phyloP scores from a whole-genome alignment of 208 protist species.

The Leishmania tropica region DNA sequence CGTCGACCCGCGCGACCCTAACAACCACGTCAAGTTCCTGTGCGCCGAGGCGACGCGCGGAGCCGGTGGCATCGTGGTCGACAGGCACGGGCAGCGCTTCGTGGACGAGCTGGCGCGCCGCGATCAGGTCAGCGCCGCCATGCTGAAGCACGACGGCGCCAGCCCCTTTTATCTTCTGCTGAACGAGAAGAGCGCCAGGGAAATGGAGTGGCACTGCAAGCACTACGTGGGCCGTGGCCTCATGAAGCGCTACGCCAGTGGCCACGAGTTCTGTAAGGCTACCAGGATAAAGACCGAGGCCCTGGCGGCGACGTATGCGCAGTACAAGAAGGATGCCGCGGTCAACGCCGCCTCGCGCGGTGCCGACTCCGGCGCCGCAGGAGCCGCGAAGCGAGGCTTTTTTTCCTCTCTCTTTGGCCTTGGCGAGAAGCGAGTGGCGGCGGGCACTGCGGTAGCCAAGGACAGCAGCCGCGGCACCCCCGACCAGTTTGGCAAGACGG shows the following conservation, averaged over 20 bases:
- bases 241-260: constrained; percentile 57
- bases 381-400: constrained; percentile 24
- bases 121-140: constrained; percentile 85
- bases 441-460: background rate
- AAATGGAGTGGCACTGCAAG: constrained; percentile 79
- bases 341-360: constrained; percentile 27
- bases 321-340: constrained; percentile 53
- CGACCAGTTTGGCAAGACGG: constrained; percentile 86
- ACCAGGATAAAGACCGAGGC: constrained; percentile 33
- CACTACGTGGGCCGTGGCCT: constrained; percentile 83
- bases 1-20: constrained; percentile 87
- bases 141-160: constrained; percentile 51
- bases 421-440: background rate
- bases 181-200: constrained; percentile 53
- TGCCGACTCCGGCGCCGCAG: background rate
- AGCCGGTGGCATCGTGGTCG: constrained; percentile 88
- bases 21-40: constrained; percentile 88
- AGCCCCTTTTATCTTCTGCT: constrained; percentile 70
- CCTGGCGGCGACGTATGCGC: constrained; percentile 43
- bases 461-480: constrained; percentile 18
- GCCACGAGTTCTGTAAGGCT: constrained; percentile 52
- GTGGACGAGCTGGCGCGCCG: constrained; percentile 76
- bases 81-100: constrained; percentile 72
- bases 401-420: constrained; percentile 36
- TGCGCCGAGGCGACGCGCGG: constrained; percentile 95